Base-by-base conservation (phyloP, 2,329 filamentous ascomycete genomes). In the Colletotrichum viniferum region DNA sequence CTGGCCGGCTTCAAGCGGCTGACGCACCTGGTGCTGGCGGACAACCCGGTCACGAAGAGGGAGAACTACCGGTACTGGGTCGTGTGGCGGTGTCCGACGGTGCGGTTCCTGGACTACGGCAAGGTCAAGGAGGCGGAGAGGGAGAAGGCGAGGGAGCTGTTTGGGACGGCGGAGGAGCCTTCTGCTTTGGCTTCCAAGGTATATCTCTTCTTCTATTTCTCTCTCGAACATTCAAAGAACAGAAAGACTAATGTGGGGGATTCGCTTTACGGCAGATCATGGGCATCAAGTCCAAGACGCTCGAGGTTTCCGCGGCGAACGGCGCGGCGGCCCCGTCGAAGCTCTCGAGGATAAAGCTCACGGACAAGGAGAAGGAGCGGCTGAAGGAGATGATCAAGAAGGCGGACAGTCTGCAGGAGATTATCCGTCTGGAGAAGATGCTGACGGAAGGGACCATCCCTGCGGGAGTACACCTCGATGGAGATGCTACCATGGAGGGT, bases 31-130 rank as follows among this genome's bases (percentile, higher is more conserved):
- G 92, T 94, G 52, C 83, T 98, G 82, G 83, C 94, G 71, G 96
- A 97, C 77, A 98, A 98, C 83, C 96, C 97, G 0, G 94, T 98
- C 9, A 92, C 94, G 28, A 94, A 94, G 87, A 98, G 96, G 86
- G 96, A 98, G 95, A 88, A 98, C 85, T 99, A 98, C 87, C 94
- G 97, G 69, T 94, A 94, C 83, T 99, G 95, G 94, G 88, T 98
- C 32, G 91, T 99, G 76, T 98, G 95, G 94, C 92, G 93, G 77
- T 95, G 94, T 82, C 96, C 95, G 1, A 90, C 89, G 6, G 92
- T 99, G 58, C 93, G 96, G 60, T 98, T 98, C 85, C 90, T 99
- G 64, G 97, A 99, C 85, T 98, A 95, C 83, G 90, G 92, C 79
- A 98, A 98, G 85, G 96, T 99, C 65, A 97, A 95, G 85, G 92